These are phyloP conservation scores for Kuraishia piskuri DNA, from an alignment of 805 yeast genomes.

Conservation along the genomic window DNA sequence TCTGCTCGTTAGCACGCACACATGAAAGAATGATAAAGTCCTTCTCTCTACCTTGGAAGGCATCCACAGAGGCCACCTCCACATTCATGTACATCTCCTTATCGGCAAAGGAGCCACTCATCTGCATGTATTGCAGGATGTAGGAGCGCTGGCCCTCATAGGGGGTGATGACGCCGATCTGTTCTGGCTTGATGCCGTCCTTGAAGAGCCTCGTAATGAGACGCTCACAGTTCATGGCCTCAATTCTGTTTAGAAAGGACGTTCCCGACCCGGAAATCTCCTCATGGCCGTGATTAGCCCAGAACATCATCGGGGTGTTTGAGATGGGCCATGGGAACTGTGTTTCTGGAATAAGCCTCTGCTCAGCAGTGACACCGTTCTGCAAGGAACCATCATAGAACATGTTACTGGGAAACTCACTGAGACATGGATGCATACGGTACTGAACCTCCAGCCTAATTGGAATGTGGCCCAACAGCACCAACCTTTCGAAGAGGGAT, in stretches of 20 bases:
- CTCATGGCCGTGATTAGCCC: constrained; percentile 86
- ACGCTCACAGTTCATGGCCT: constrained; percentile 83
- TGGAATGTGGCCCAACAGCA: constrained; percentile 76
- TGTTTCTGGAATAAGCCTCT: constrained; percentile 45
- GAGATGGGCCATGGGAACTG: constrained; percentile 89
- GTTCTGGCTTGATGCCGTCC: constrained; percentile 71
- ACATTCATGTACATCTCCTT: constrained; percentile 59
- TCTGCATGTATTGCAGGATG: constrained; percentile 66
- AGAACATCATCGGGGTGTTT: constrained; percentile 89
- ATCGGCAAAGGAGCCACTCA: constrained; percentile 55
- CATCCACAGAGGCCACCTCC: constrained; percentile 80
- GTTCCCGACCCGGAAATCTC: constrained; percentile 79
- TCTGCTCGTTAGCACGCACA: constrained; percentile 56
- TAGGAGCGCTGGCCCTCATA: constrained; percentile 91
- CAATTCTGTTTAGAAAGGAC: constrained; percentile 76
- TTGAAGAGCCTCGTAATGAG: constrained; percentile 62
- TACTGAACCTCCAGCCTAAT: constrained; percentile 86
- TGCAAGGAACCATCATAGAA: constrained; percentile 89
- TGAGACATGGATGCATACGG: constrained; percentile 85
- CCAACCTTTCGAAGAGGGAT: constrained; percentile 80
- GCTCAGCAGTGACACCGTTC: constrained; percentile 79
- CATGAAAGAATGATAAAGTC: constrained; percentile 72
- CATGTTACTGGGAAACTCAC: constrained; percentile 86
- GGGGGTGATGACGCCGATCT: constrained; percentile 90
- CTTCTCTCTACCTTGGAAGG: constrained; percentile 89